phyloP scores from a whole-genome alignment of 305 asterid species.

The Fraxinus nigra region DNA sequence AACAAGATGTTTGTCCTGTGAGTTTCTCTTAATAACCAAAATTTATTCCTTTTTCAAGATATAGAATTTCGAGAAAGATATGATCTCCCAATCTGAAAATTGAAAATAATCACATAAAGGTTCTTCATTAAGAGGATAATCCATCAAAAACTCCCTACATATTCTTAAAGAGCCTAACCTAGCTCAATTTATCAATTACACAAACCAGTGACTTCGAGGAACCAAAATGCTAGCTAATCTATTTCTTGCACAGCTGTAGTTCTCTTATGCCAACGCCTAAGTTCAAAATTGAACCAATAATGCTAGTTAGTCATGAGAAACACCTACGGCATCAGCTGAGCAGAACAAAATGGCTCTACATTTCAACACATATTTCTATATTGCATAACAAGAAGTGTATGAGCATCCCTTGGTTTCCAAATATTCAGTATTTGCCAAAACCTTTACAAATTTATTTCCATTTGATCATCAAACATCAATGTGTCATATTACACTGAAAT shows the following conservation, averaged over 20 bases:
- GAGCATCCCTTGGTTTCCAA: background rate
- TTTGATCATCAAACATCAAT: conserved; percentile 2
- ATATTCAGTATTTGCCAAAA: conserved; percentile 15
- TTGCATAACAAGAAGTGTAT: background rate
- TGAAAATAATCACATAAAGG: background rate
- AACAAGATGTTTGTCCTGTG: conserved; percentile 14
- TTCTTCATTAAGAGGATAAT: background rate
- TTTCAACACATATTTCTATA: background rate
- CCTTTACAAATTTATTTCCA: background rate
- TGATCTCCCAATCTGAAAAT: background rate
- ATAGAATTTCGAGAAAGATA: background rate
- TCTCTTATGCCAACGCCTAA: background rate
- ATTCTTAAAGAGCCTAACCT: conserved; percentile 13
- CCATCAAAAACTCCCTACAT: conserved; percentile 5
- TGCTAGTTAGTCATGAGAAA: background rate
- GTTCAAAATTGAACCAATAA: background rate
- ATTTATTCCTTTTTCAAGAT: background rate
- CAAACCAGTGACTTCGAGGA: conserved; percentile 7
- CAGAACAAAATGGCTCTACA: background rate
- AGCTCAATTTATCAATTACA: background rate
- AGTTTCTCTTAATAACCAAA: conserved; percentile 10
- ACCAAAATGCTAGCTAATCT: conserved; percentile 13
- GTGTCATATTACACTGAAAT: conserved; percentile 3
- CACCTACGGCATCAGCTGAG: conserved; percentile 8
- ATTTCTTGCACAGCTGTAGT: conserved; percentile 7